These are phyloP conservation scores for Aeminium ludgeri DNA, from an alignment of 495 filamentous ascomycete species.

Conservation along the genomic window DNA sequence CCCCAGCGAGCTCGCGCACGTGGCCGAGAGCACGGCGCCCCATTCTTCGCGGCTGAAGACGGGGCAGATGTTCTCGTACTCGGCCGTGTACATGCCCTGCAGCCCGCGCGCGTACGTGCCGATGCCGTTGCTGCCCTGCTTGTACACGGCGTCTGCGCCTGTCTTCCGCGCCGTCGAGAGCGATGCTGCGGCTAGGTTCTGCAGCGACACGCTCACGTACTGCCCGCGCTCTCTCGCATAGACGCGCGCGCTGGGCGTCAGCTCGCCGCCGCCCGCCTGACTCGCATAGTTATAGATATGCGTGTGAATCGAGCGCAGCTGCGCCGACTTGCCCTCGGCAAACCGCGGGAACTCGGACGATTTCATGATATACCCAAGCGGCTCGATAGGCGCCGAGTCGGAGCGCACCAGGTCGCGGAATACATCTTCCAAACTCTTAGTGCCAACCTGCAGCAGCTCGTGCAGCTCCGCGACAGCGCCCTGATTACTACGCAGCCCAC, in stretches of 20 bases:
- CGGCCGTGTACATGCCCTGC: slow-evolving; percentile 68
- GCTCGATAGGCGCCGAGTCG: slow-evolving; percentile 61
- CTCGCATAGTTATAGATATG: slow-evolving; percentile 39
- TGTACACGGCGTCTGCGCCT: slow-evolving; percentile 63
- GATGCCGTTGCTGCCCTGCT: slow-evolving; percentile 83
- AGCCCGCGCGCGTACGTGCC: slow-evolving; percentile 74
- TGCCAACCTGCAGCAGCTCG: slow-evolving; percentile 58
- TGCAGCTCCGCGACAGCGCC: slow-evolving; percentile 70
- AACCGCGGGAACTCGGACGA: slow-evolving; percentile 46
- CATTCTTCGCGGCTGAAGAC: slow-evolving; percentile 77
- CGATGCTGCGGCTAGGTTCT: slow-evolving; percentile 74
- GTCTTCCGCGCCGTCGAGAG: slow-evolving; percentile 75
- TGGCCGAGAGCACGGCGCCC: slow-evolving; percentile 56
- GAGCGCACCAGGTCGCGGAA: slow-evolving; percentile 62
- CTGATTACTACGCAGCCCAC: slow-evolving; percentile 81
- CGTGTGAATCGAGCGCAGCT: slow-evolving; percentile 39
- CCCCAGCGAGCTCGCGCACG: slow-evolving; percentile 54
- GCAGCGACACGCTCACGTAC: slow-evolving; percentile 61
- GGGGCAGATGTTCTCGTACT: slow-evolving; percentile 72
- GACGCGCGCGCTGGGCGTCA: slow-evolving; percentile 49
- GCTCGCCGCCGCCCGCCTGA: slow-evolving; percentile 30
- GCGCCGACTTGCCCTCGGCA: slow-evolving; percentile 37
- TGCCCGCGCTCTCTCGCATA: slow-evolving; percentile 75
- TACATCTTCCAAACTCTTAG: slow-evolving; percentile 61
- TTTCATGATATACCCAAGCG: slow-evolving; percentile 86